Conservation (phyloP, 495 filamentous ascomycete species). For the Penicillium paradoxum region DNA sequence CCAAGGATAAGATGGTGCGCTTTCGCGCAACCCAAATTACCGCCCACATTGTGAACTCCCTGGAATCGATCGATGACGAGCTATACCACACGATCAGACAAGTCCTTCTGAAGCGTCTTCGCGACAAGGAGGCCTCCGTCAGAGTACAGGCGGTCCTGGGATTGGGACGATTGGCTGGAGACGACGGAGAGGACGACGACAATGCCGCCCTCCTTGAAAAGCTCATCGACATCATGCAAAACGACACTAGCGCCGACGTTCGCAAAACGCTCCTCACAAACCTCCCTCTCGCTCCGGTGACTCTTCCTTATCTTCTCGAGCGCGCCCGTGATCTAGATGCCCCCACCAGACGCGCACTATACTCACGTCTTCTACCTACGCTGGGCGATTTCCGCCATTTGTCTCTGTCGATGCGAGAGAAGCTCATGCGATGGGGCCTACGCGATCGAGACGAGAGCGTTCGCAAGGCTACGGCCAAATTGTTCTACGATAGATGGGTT, state of each 20-base stretch:
- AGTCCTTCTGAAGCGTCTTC: constrained; percentile 74
- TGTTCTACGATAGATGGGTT: constrained; percentile 94
- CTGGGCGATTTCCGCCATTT: constrained; percentile 95
- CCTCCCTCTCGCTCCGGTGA: constrained; percentile 70
- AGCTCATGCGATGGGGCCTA: constrained; percentile 90
- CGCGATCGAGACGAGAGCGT: constrained; percentile 94
- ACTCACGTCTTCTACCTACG: constrained; percentile 79
- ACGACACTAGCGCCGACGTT: constrained; percentile 91
- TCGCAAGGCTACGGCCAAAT: constrained; percentile 78
- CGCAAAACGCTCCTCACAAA: constrained; percentile 83
- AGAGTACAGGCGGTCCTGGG: constrained; percentile 92
- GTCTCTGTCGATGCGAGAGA: constrained; percentile 92
- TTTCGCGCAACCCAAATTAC: constrained; percentile 88
- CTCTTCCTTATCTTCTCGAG: constrained; percentile 88
- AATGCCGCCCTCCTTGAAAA: constrained; percentile 66
- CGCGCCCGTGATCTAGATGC: constrained; percentile 85
- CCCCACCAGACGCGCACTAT: constrained; percentile 75
- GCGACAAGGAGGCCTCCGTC: constrained; percentile 89
- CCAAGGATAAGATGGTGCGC: constrained; percentile 88
- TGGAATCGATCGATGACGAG: constrained; percentile 86
- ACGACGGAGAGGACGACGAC: constrained; percentile 70
- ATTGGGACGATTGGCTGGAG: constrained; percentile 75
- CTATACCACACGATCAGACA: constrained; percentile 74
- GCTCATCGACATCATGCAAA: constrained; percentile 87
- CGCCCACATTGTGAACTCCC: constrained; percentile 80